Base-by-base conservation (phyloP, 1,284 basidiomycete species). In the Cutaneotrichosporon sp. region DNA sequence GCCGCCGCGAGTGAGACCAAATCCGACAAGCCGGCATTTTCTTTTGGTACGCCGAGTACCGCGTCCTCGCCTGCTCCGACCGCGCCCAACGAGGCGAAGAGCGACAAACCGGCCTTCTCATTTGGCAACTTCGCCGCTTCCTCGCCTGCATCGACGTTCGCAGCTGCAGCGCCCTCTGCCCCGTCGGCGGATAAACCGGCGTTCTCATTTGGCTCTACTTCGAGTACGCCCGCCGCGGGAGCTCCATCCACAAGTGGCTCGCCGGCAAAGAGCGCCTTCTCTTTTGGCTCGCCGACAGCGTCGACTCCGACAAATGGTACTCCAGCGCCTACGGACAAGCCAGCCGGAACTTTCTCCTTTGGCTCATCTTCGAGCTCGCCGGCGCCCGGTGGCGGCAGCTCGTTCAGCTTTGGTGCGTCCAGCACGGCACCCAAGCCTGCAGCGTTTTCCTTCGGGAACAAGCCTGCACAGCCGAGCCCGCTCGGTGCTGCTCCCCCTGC, bases 371-470 rank as follows among this genome's bases (percentile, higher is more conserved):
- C 26, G 4, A 33, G 9, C 26, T 20, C 43, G 26, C n/a, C 34
- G 2, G 21, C 20, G 26, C 3, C 39, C 13, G 39, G 17, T 21
- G 17, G 20, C 22, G 17, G 21, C 5, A 23, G 14, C n/a, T 14
- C 9, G 23, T 52, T 52, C 51, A 52, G 51, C 33, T 52, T 52
- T 22, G 51, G 51, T 33, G 26, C 44, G 5, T 13, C 44, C 12
- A 18, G 34, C 2, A 17, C 38, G 12, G 46, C 37, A 13, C 8
- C 37, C 8, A 17, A 15, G 2, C 30, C 39, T 2, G 18, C 47
- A 3, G 13, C 37, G 20, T 49, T 54, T 41, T 18, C 46, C 15
- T 52, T 55, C 22, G 54, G 54, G n/a, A 35, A 34, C 20, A 36
- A 35, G 18, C 15, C 46, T n/a, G 17, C 39, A 21, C n/a, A 38